phyloP scores from a whole-genome alignment of 345 rosid genomes.

The Raphanus raphanistrum region DNA sequence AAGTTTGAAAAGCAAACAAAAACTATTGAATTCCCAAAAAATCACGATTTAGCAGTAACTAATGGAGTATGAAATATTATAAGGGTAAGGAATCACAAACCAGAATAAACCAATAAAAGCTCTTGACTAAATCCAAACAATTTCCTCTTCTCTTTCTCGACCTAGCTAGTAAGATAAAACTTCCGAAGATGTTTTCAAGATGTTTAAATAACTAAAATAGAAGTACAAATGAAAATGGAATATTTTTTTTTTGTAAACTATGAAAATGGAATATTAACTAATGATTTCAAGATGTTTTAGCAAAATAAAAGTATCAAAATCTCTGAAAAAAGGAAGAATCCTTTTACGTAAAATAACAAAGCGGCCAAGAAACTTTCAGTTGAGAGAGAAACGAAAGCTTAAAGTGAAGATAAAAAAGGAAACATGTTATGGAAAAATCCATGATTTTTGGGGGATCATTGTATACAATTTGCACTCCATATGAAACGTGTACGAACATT shows the following conservation, averaged over 20 bases:
- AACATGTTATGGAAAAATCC: background rate
- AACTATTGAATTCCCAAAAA: background rate
- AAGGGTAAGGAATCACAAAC: background rate
- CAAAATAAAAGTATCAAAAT: background rate
- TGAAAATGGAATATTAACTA: slow-evolving; percentile 2
- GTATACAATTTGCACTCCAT: slow-evolving; percentile 19
- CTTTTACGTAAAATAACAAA: background rate
- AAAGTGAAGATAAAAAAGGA: slow-evolving; percentile 26
- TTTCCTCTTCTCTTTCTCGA: background rate
- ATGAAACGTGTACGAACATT: slow-evolving; percentile 36
- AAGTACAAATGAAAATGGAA: background rate
- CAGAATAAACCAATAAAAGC: background rate
- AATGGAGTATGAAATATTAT: background rate
- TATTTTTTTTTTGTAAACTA: background rate
- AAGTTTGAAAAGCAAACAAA: slow-evolving; percentile 1
- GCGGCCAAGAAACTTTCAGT: slow-evolving; percentile 4
- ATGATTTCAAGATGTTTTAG: background rate
- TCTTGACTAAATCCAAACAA: background rate
- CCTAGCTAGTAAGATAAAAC: background rate
- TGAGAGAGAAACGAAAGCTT: slow-evolving; percentile 22
- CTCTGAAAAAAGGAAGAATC: background rate
- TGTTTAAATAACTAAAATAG: background rate
- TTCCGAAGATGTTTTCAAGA: background rate
- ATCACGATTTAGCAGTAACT: background rate
- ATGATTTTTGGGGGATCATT: background rate